phyloP scores from a whole-genome alignment of 345 rosid genomes.

The Camelina laxa region DNA sequence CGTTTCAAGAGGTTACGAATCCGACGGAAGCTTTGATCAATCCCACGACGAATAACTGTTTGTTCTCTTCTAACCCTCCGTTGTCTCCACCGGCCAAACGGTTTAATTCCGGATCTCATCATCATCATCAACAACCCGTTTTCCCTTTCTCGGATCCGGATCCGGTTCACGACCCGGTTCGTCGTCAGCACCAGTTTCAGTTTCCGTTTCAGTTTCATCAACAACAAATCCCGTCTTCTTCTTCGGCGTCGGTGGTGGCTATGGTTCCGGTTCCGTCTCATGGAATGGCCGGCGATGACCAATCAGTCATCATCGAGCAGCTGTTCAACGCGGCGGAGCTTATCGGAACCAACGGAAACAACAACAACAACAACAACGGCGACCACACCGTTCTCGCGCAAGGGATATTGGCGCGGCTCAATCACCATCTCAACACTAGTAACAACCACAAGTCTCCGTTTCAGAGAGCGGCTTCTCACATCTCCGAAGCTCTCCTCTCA shows the following conservation, averaged over 20 bases:
- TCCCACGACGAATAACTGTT: slow-evolving; percentile 40
- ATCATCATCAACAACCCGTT: slow-evolving; percentile 33
- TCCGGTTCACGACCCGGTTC: slow-evolving; percentile 53
- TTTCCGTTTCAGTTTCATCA: slow-evolving; percentile 47
- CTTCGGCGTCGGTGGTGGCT: slow-evolving; percentile 17
- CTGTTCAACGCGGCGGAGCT: slow-evolving; percentile 88
- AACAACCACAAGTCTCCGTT: slow-evolving; percentile 56
- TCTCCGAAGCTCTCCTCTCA: slow-evolving; percentile 74
- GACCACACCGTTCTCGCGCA: slow-evolving; percentile 90
- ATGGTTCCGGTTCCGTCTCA: slow-evolving; percentile 16
- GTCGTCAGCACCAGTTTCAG: slow-evolving; percentile 55
- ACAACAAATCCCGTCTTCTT: slow-evolving; percentile 40
- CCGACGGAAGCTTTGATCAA: slow-evolving; percentile 47
- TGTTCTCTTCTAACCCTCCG: slow-evolving; percentile 50
- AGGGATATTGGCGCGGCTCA: slow-evolving; percentile 99
- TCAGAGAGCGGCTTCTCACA: slow-evolving; percentile 76
- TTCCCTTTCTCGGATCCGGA: slow-evolving; percentile 48
- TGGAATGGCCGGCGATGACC: slow-evolving; percentile 62
- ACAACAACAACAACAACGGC: slow-evolving; percentile 18
- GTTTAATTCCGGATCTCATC: slow-evolving; percentile 46
- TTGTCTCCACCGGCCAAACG: slow-evolving; percentile 60
- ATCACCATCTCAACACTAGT: slow-evolving; percentile 92
- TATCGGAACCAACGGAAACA: slow-evolving; percentile 55
- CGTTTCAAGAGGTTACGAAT: slow-evolving; percentile 52
- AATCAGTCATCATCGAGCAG: slow-evolving; percentile 73